Conservation (phyloP, 176 grass and related monocot species). For the barley (Hordeum vulgare) region MorexV3_pseudomolecules_assembly NC_058520.1:456476386-456476885, state of each 20-base stretch:
- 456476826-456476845: slow-evolving; percentile 36
- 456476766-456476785: neutral
- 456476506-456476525: slow-evolving; percentile 48
- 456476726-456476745: slow-evolving; percentile 37
- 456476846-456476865: slow-evolving; percentile 23
- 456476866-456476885: slow-evolving; percentile 74
- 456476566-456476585: slow-evolving; percentile 71
- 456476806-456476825: slow-evolving; percentile 55
- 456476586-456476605: slow-evolving; percentile 34
- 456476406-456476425: slow-evolving; percentile 68
- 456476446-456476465: slow-evolving; percentile 81
- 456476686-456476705: neutral
- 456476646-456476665: neutral
- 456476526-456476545: slow-evolving; percentile 68
- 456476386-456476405: slow-evolving; percentile 75
- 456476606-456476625: neutral
- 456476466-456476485: slow-evolving; percentile 64
- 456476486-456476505: neutral
- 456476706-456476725: neutral
- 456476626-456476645: slow-evolving; percentile 49
- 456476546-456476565: slow-evolving; percentile 95
- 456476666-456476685: neutral
- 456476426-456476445: slow-evolving; percentile 80
- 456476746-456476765: neutral
- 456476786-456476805: slow-evolving; percentile 28